Evolutionary conservation across 2,329 filamentous ascomycete species (phyloP).

Genomic region (Colletotrichum viniferum): DNA sequence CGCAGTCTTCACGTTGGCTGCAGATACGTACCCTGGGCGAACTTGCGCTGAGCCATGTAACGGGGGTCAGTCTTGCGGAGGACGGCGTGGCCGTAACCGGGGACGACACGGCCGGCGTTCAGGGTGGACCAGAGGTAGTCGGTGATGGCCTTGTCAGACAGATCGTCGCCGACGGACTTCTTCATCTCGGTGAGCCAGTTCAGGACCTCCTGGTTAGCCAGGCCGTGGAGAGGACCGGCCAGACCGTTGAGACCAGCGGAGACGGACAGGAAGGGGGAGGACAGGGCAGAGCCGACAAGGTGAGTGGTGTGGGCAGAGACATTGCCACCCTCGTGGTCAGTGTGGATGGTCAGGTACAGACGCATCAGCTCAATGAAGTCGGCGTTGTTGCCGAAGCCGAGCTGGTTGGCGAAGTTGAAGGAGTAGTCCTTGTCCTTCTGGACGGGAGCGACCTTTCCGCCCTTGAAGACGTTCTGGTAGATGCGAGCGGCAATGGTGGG

Average conservation of each 20-base stretch:
- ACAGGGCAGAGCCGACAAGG: constrained; percentile 94
- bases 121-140: constrained; percentile 99
- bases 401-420: constrained; percentile 99
- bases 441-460: constrained; percentile 93
- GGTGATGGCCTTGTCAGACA: constrained; percentile 95
- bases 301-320: constrained; percentile 98
- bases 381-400: constrained; percentile 91
- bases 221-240: constrained; percentile 95
- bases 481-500: constrained; percentile 97
- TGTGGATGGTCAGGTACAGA: constrained; percentile 99
- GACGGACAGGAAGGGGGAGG: constrained; percentile 96
- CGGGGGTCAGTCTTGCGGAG: constrained; percentile 99
- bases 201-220: constrained; percentile 99
- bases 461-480: constrained; percentile 99
- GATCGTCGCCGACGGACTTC: constrained; percentile 88
- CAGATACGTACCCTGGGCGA: constrained; percentile 66
- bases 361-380: constrained; percentile 99
- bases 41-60: constrained; percentile 97
- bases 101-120: constrained; percentile 93
- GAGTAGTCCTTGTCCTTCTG: constrained; percentile 99
- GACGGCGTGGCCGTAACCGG: constrained; percentile 97
- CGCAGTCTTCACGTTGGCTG: neutral
- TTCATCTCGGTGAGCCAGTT: constrained; percentile 99
- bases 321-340: constrained; percentile 99
- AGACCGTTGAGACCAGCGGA: constrained; percentile 97